A percentile compares a stretch with the other conserved stretches of the same genome.
Conservation (phyloP, 352 stramenopile genomes). For the Pythium brassicae region DNA sequence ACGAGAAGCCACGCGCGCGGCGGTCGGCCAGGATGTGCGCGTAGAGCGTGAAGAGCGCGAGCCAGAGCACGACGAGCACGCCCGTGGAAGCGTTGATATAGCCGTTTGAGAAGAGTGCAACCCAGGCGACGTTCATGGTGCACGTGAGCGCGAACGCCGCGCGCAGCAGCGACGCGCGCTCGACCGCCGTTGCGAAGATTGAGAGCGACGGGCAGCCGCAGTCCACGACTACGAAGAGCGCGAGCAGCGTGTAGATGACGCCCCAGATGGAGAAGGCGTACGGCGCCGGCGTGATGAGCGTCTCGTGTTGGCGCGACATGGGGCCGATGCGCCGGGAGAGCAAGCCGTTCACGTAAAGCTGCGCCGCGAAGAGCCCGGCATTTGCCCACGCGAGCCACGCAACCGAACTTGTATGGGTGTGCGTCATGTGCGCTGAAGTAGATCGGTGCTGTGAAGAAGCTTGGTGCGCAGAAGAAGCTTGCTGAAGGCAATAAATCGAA, state of each 20-base stretch:
- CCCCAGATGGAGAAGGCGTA: slow-evolving; percentile 81
- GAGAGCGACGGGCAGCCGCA: slow-evolving; percentile 58
- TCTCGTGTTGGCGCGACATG: slow-evolving; percentile 59
- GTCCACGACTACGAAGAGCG: slow-evolving; percentile 58
- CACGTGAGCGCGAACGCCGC: slow-evolving; percentile 59
- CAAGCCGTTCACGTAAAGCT: slow-evolving; percentile 59
- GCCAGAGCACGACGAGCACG: slow-evolving; percentile 54
- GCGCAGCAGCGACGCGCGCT: slow-evolving; percentile 46
- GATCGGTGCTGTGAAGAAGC: too few relatives aligned
- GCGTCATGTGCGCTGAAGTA: too few relatives aligned
- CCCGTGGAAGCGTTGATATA: slow-evolving; percentile 55
- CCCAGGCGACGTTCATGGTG: slow-evolving; percentile 68
- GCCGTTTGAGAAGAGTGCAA: slow-evolving; percentile 64
- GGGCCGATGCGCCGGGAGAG: slow-evolving; percentile 43
- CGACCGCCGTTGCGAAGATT: slow-evolving; percentile 43
- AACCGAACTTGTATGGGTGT: neutral
- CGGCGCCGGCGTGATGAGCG: slow-evolving; percentile 68
- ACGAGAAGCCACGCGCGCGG: slow-evolving; percentile 33
- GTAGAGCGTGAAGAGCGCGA: slow-evolving; percentile 57
- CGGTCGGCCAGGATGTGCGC: slow-evolving; percentile 41
- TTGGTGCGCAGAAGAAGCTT: too few relatives aligned
- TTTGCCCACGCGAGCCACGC: slow-evolving; percentile 47
- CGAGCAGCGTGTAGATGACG: slow-evolving; percentile 71
- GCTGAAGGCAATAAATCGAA: neutral
- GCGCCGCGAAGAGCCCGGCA: slow-evolving; percentile 52